phyloP scores from a whole-genome alignment of 2,329 filamentous ascomycete genomes.

The Capronia coronata region DNA sequence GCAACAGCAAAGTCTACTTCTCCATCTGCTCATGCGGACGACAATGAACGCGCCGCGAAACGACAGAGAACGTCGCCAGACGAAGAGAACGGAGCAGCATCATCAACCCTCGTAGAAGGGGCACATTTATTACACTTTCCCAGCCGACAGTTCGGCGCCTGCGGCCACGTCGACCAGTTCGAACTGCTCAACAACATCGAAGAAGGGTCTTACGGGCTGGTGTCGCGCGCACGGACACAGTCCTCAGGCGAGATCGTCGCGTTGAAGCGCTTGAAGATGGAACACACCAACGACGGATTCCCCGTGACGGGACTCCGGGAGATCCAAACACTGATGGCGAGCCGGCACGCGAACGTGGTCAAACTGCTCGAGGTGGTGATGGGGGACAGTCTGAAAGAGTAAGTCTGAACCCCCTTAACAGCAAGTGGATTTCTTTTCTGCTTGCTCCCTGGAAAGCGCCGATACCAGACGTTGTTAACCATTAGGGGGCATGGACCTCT shows the following conservation, averaged over 20 bases:
- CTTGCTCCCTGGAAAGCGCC: constrained; percentile 34
- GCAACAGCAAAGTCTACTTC: constrained; percentile 61
- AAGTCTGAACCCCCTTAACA: constrained; percentile 31
- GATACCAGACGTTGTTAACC: constrained; percentile 35
- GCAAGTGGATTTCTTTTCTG: constrained; percentile 3
- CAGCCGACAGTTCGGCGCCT: constrained; percentile 60
- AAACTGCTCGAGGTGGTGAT: constrained; percentile 76
- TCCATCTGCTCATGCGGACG: constrained; percentile 29
- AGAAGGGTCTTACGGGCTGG: constrained; percentile 93
- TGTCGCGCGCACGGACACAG: constrained; percentile 72
- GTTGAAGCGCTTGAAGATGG: constrained; percentile 88
- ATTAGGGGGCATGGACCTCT: constrained; percentile 24
- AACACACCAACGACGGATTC: constrained; percentile 67
- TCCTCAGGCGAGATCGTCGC: constrained; percentile 75
- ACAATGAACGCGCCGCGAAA: constrained; percentile 49
- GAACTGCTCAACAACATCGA: constrained; percentile 94
- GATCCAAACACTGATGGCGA: constrained; percentile 82
- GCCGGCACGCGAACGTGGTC: constrained; percentile 76
- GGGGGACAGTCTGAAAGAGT: constrained; percentile 57
- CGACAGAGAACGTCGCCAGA: constrained; percentile 56
- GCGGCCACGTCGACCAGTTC: constrained; percentile 76
- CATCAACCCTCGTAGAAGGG: constrained; percentile 27
- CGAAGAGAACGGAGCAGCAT: constrained; percentile 27
- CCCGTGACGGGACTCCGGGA: constrained; percentile 89
- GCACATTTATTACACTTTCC: constrained; percentile 66